Evolutionary conservation across 306 rosid species (phyloP).

Genomic region (Sicyos edulis): DNA sequence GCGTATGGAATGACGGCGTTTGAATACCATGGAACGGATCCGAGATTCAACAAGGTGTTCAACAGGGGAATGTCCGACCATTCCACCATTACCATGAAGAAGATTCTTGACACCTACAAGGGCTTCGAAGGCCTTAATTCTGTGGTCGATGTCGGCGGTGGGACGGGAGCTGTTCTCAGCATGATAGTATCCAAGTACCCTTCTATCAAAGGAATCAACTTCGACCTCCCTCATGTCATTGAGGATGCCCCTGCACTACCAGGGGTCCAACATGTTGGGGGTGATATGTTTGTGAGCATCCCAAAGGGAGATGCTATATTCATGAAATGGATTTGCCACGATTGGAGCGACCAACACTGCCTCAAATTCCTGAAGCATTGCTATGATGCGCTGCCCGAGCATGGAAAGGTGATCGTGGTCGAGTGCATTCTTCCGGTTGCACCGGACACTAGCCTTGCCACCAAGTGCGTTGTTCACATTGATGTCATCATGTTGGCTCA

Average conservation of each 20-base stretch:
- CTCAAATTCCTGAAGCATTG: conserved; percentile 72
- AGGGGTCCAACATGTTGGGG: conserved; percentile 90
- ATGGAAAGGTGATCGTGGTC: conserved; percentile 83
- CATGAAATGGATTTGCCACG: conserved; percentile 93
- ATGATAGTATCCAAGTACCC: conserved; percentile 80
- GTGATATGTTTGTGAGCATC: conserved; percentile 79
- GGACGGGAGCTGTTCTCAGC: conserved; percentile 64
- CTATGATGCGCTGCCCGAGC: conserved; percentile 56
- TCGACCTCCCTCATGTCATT: conserved; percentile 84
- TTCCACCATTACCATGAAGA: conserved; percentile 82
- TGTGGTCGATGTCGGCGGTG: conserved; percentile 88
- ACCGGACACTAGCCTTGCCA: conserved; percentile 72
- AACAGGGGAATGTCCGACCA: conserved; percentile 82
- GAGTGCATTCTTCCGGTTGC: conserved; percentile 87
- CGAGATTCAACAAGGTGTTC: conserved; percentile 84
- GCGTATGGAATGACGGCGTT: conserved; percentile 90
- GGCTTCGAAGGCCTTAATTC: conserved; percentile 78
- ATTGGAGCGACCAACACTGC: conserved; percentile 95
- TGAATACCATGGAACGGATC: conserved; percentile 79
- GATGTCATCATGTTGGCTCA: conserved; percentile 87
- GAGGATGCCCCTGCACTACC: conserved; percentile 68
- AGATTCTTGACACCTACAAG: conserved; percentile 55
- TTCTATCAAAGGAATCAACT: conserved; percentile 67
- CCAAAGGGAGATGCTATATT: conserved; percentile 87
- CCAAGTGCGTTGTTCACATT: conserved; percentile 62